These are phyloP conservation scores for Lodderomyces beijingensis DNA, from an alignment of 1,139 yeast species.

Conservation along the genomic window DNA sequence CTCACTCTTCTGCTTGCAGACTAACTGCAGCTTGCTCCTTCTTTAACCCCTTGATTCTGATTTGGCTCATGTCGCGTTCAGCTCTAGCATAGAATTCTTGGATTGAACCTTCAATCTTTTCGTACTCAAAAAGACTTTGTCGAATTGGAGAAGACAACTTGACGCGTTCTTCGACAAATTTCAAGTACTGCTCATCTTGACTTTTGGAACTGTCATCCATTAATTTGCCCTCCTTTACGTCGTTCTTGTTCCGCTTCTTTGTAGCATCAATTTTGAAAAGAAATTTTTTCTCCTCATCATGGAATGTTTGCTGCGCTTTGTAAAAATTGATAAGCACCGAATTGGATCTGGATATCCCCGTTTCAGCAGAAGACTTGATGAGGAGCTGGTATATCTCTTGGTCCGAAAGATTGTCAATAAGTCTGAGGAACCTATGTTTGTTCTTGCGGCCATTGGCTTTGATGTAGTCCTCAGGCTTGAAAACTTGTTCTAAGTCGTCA, in stretches of 20 bases:
- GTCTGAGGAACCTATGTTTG: conserved; percentile 4
- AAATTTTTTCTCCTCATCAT: conserved; percentile 14
- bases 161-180: conserved; percentile 13
- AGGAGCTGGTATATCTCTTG: conserved; percentile 16
- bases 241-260: conserved; percentile 6
- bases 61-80: conserved; percentile 6
- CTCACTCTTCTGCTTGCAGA: too few relatives aligned
- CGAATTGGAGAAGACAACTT: conserved; percentile 25
- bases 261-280: conserved; percentile 12
- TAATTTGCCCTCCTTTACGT: conserved; percentile 6
- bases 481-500: conserved; percentile 15
- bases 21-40: background rate
- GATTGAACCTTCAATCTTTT: conserved; percentile 9
- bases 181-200: conserved; percentile 4
- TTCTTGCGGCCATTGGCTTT: conserved; percentile 6
- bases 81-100: conserved; percentile 5
- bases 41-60: conserved; percentile 3
- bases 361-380: too few relatives aligned
- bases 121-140: conserved; percentile 27
- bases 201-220: conserved; percentile 4
- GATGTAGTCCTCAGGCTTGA: conserved; percentile 20
- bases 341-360: conserved; percentile 10
- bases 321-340: conserved; percentile 17
- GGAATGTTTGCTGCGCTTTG: conserved; percentile 15
- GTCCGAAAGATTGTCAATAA: conserved; percentile 15